Evolutionary conservation across 2,329 filamentous ascomycete species (phyloP), one percentile per base, ranked within the genome.

Genomic region (Trematosphaeria pertusa): DNA sequence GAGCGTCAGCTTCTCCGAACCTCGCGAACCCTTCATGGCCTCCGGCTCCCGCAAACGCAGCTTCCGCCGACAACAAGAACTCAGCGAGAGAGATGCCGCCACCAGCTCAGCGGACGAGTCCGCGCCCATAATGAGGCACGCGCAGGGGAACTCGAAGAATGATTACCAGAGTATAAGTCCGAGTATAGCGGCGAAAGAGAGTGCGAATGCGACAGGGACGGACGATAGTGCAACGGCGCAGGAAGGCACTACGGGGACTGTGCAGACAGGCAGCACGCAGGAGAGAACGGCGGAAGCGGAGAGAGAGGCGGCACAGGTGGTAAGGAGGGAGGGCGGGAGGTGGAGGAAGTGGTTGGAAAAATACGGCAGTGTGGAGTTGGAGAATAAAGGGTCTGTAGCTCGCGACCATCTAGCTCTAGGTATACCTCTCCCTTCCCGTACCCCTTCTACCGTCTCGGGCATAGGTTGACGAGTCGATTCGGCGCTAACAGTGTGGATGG

Each of bases 341-440:
- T 85, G 81, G 79, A 74, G 75, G 58, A 64, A 65, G 22, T 67
- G 82, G 30, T 70, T 78, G 30, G 82, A 85, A 32, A 83, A 82
- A 57, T 87, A 84, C 56, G 84, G 84, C 14, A 81, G 78, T 49
- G 80, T 94, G 40, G 89, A 93, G 75, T 73, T 94, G 50, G 89
- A 94, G 71, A 94, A 94, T 65, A 93, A 91, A 72, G 89, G 89
- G 30, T 90, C 87, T 65, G 89, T 93, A 30, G 89, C 89, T 9
- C 78, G 89, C 62, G 89, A 94, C 71, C 89, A 94, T 74, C 75
- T 94, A 44, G 89, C 89, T 17, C 74, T 94, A 37, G 88, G 88
- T 92, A 73, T 36, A 74, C 3, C 30, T 30, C 17, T 32, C 1
- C 26, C 18, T n/a, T 36, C 31, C 17, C 37, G n/a, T 18, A 35